Conservation (phyloP, 768 basidiomycete genomes). For the Boletus sp. region DNA sequence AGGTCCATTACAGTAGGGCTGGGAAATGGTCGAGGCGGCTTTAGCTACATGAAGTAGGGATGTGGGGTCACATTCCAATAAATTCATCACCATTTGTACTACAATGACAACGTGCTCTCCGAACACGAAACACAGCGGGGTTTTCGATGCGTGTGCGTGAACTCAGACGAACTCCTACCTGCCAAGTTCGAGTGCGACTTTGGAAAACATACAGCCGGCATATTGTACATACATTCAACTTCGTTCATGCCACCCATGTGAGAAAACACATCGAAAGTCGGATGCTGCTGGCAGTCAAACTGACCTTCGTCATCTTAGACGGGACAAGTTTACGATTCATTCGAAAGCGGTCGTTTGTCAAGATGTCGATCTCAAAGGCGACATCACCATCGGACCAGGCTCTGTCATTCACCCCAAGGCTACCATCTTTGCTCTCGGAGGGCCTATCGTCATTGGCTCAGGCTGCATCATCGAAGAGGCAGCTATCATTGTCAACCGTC, state of each 20-base stretch:
- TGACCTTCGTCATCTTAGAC: slow-evolving; percentile 41
- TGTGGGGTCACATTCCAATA: background rate
- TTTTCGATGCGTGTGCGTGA: background rate
- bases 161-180: background rate
- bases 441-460: slow-evolving; percentile 85
- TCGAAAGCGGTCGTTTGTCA: slow-evolving; percentile 89
- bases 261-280: slow-evolving; percentile 5
- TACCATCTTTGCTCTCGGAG: slow-evolving; percentile 86
- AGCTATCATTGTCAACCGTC: slow-evolving; percentile 88
- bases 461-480: slow-evolving; percentile 92
- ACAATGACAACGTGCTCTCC: background rate
- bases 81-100: background rate
- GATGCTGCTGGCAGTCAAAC: background rate
- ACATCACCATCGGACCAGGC: slow-evolving; percentile 90
- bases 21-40: too few relatives aligned
- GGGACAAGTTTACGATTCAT: slow-evolving; percentile 87
- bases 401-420: slow-evolving; percentile 92
- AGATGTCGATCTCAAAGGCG: slow-evolving; percentile 92
- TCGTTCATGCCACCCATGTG: slow-evolving; percentile 30
- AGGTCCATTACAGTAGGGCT: background rate
- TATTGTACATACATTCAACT: background rate
- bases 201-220: background rate
- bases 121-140: background rate
- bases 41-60: too few relatives aligned
- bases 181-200: background rate